Base-by-base conservation (phyloP, 2,329 filamentous ascomycete species). In the Diplodia scrobiculata region DNA sequence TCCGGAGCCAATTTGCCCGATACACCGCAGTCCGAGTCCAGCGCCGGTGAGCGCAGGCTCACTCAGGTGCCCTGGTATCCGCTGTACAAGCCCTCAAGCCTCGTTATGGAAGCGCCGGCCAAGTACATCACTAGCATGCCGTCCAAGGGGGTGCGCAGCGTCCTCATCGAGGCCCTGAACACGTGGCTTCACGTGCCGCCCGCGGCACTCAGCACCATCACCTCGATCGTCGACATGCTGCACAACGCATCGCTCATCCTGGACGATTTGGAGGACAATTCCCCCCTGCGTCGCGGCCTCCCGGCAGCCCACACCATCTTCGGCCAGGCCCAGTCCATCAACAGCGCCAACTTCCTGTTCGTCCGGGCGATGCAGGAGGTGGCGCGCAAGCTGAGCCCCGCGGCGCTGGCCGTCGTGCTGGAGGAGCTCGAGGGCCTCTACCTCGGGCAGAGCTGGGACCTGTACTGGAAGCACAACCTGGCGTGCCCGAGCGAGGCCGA, bases 301-400 rank as follows among this genome's bases (percentile, higher is more conserved):
- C 92, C 92, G 13, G 91, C 94, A 19, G 90, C 92, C 2, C 91
- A 96, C 79, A 86, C 83, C 75, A 92, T 96, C 72, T 96, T 93
- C 73, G 92, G 92, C 68, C 87, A 89, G 3, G 88, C 91, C 6
- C 92, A 96, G 78, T 95, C 91, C 50, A 95, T 96, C 79, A 96
- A 96, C 78, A 90, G 88, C 55, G 91, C 91, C 69, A 96, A 96
- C 79, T 96, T 96, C 78, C 86, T 94, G 67, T 96, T 95, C 81
- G 95, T 96, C 76, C 82, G 84, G 71, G 91, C 91, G 0, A 83
- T 95, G 59, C 86, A 89, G 71, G 90, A 94, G 76, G 81, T 96
- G 10, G 83, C 88, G 70, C 87, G 85, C 71, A 85, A 96, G 66
- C 81, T 84, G 68, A 92, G 91, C 74, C 86, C 87, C 3, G 14